phyloP scores from a whole-genome alignment of 345 rosid species.

The Diplotaxis tenuifolia region DNA sequence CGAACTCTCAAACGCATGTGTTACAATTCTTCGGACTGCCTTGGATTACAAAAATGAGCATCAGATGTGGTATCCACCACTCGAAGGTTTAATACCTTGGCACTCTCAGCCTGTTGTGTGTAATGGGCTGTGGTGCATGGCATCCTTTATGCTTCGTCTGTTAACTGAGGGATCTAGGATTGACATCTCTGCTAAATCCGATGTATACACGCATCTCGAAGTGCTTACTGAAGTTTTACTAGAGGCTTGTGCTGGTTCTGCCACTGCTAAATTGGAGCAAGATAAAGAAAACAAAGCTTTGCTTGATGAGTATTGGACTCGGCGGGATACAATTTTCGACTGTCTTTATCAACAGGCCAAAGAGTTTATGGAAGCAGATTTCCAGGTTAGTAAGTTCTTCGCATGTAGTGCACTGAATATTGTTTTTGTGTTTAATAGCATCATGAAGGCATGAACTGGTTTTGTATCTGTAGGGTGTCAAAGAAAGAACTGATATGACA shows the following conservation, averaged over 20 bases:
- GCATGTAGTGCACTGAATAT: neutral
- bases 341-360: slow-evolving; percentile 65
- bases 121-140: slow-evolving; percentile 78
- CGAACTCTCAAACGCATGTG: slow-evolving; percentile 78
- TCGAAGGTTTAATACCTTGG: slow-evolving; percentile 84
- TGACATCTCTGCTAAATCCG: slow-evolving; percentile 58
- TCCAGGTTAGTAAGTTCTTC: slow-evolving; percentile 47
- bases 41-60: slow-evolving; percentile 70
- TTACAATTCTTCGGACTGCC: slow-evolving; percentile 57
- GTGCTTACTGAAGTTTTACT: slow-evolving; percentile 67
- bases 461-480: slow-evolving; percentile 47
- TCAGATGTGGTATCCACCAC: slow-evolving; percentile 91
- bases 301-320: slow-evolving; percentile 71
- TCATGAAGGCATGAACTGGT: neutral
- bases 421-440: slow-evolving; percentile 12
- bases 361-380: slow-evolving; percentile 44
- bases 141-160: slow-evolving; percentile 70
- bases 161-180: slow-evolving; percentile 54
- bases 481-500: slow-evolving; percentile 42
- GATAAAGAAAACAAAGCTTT: slow-evolving; percentile 70
- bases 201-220: slow-evolving; percentile 56
- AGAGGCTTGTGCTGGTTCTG: slow-evolving; percentile 64
- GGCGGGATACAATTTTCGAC: slow-evolving; percentile 69
- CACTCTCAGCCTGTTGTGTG: slow-evolving; percentile 63
- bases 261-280: slow-evolving; percentile 63